Conservation (phyloP, 176 grass and related monocot genomes). For the Sorghum bicolor region DNA sequence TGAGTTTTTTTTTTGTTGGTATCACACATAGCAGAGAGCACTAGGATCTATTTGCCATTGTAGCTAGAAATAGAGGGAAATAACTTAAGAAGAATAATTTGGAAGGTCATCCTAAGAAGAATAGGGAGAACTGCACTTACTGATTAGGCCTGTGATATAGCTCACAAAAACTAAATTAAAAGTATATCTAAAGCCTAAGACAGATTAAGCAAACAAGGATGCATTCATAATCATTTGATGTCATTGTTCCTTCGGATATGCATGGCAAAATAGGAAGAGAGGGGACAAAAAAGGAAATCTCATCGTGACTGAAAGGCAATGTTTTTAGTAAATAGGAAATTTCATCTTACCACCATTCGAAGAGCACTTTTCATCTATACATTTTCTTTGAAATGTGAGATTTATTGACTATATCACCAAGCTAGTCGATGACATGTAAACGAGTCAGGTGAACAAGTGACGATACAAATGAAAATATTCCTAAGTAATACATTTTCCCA, state of each 20-base stretch:
- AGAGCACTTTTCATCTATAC: not conserved
- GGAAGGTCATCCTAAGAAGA: not conserved
- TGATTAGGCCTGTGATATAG: not conserved
- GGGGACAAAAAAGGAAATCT: too few species aligned
- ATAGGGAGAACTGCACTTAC: too few species aligned
- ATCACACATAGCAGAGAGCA: too few species aligned
- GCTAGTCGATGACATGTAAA: not conserved
- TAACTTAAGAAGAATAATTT: not conserved
- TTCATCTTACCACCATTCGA: not conserved
- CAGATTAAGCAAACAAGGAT: not conserved
- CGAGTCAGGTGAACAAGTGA: not conserved
- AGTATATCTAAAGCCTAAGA: too few species aligned
- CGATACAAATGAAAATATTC: not conserved
- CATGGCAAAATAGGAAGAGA: too few species aligned
- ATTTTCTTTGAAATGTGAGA: too few species aligned
- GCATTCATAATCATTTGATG: not conserved
- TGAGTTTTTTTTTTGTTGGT: too few species aligned
- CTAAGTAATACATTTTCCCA: not conserved
- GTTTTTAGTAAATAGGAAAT: not conserved
- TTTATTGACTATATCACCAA: too few species aligned
- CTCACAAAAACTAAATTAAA: not conserved
- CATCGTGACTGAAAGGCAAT: not conserved
- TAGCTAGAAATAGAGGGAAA: not conserved
- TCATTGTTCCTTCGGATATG: not conserved
- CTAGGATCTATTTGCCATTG: too few species aligned